phyloP scores from a whole-genome alignment of 2,329 filamentous ascomycete species.

The Fusarium sp. region DNA sequence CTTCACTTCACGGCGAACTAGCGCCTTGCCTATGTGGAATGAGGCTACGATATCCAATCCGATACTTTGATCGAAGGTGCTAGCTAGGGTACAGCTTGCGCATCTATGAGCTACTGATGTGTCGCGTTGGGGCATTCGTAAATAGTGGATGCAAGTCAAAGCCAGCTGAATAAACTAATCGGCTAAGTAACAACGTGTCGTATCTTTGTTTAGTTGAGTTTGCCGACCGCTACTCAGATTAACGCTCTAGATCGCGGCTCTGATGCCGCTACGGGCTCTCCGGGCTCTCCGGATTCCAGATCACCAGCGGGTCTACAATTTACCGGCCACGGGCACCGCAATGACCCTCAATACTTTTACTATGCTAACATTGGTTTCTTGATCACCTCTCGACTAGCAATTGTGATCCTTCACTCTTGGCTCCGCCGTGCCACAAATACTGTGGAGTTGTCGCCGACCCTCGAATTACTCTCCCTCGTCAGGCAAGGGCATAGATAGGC shows the following conservation, averaged over 20 bases:
- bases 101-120: background rate
- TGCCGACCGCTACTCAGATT: background rate
- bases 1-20: background rate
- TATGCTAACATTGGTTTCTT: background rate
- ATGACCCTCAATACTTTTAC: background rate
- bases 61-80: background rate
- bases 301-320: background rate
- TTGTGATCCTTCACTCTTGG: background rate
- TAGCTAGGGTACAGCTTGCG: background rate
- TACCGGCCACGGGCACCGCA: background rate
- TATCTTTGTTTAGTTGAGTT: background rate
- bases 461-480: conserved; percentile 10
- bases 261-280: background rate
- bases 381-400: background rate
- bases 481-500: conserved; percentile 28
- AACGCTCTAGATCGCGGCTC: background rate
- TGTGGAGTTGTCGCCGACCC: background rate
- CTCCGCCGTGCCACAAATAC: background rate
- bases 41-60: too few species aligned
- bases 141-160: background rate
- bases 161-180: background rate
- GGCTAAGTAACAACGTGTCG: background rate
- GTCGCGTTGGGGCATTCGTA: background rate
- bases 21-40: background rate
- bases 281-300: background rate